Base-by-base conservation (phyloP, 208 protist genomes). In the Acanthamoeba royreba region DNA sequence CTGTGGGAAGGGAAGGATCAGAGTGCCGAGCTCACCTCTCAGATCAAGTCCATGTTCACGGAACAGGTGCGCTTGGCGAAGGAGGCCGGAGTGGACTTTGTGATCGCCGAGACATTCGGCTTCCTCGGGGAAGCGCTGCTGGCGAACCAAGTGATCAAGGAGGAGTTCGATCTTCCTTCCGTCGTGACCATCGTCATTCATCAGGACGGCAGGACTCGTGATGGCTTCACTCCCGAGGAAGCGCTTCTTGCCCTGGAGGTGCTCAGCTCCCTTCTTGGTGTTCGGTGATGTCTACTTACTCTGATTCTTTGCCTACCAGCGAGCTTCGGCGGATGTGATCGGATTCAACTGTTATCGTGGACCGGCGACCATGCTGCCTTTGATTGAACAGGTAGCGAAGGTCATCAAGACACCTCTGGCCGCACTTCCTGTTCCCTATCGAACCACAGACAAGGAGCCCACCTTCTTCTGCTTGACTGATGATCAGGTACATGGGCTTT, bases 101-200 rank as follows among this genome's bases (percentile, higher is more conserved):
- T 92, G 11, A 77, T 92, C n/a, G 87, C 43, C 38, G 87, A 92
- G 11, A 92, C 87, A n/a, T 92, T 92, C 49, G 87, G 46, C 38
- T 92, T 92, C 46, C 31, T 79, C n/a, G 87, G 58, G 25, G 87
- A 92, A 43, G 87, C 87, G 40, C 35, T 79, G 33, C 46, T 92
- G 58, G 87, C 87, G 42, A 49, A 55, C 52, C 0, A 42, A 40
- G 55, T 92, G 0, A 92, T 92, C 52, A 92, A 92, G 58, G 52
- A 66, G 47, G 87, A 88, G 81, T 53, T 42, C n/a, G 87, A 55
- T 40, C 58, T 92, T 4, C 87, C 58, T 13, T 45, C 87, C 0
- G 87, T 92, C 0, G 46, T 92, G 38, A 92, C 87, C 40, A 69
- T 92, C 43, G 87, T 55, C 46, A 79, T 92, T 40, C 87, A 92